Evolutionary conservation across 2,329 filamentous ascomycete species (phyloP).

Genomic region (Pseudogymnoascus sp.): DNA sequence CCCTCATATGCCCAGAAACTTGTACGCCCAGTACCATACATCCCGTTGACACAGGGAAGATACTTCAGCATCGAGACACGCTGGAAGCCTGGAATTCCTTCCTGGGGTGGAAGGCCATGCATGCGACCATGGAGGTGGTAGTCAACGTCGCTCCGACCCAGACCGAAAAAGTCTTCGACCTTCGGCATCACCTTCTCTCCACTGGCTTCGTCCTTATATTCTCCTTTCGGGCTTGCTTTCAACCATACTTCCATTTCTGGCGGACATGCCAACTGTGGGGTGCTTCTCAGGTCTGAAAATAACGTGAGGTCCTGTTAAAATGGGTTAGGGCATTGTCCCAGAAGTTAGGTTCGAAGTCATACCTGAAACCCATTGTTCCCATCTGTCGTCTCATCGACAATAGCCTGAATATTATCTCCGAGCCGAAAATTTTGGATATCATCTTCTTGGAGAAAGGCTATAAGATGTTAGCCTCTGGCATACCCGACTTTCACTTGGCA

Average conservation of each 20-base stretch:
- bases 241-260: background rate
- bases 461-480: constrained; percentile 16
- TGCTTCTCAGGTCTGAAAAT: background rate
- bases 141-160: constrained; percentile 30
- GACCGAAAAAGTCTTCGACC: constrained; percentile 24
- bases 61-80: constrained; percentile 47
- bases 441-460: constrained; percentile 7
- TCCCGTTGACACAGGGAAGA: constrained; percentile 17
- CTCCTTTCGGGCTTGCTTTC: constrained; percentile 1
- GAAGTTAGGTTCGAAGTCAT: constrained; percentile 8
- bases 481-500: background rate
- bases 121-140: constrained; percentile 36
- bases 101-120: constrained; percentile 39
- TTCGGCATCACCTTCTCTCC: constrained; percentile 8
- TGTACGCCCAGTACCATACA: constrained; percentile 15
- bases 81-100: constrained; percentile 43
- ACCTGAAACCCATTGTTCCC: constrained; percentile 19
- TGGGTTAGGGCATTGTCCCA: background rate
- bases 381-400: constrained; percentile 14
- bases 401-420: background rate
- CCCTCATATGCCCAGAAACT: constrained; percentile 39
- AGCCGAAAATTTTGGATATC: background rate
- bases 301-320: constrained; percentile 9
- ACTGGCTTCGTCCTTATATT: background rate
- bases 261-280: background rate